Evolutionary conservation across 306 rosid genomes (phyloP), one percentile per base, ranked within the genome.

Genomic region (Amphicarpaea edgeworthii): DNA sequence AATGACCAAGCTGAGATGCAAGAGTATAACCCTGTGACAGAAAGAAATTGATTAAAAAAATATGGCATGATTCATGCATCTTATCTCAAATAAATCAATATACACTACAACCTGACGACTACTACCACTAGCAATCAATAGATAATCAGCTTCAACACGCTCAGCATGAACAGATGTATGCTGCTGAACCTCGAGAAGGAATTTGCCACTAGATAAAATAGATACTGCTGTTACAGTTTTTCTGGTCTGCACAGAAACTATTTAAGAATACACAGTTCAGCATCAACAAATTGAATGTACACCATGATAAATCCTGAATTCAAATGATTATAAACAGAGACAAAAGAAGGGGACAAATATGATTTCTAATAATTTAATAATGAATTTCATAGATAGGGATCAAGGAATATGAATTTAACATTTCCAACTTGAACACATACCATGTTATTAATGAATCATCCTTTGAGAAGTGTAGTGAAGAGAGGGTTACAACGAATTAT

Each of bases 1-100:
- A 90, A 88, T 94, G 98, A 53, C 96, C 97, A 76, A 94, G 97
- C 81, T 94, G 97, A 76, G 90, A 83, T 73, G 96, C 96, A 72
- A 94, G 94, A 82, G 84, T 73, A 57, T 90, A 88, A 73, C 98
- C 98, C 98, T 94, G 46, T 61, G 49, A 84, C 69, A 78, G 51
- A 81, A 73, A 79, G 26, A 81, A 70, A 70, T 68, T 81, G 32
- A 78, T 43, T 26, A 43, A 23, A 68, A 1, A 84, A 64, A 54
- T 37, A 40, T 30, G 59, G 66, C 75, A 17, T 4, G 40, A 46
- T 53, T 64, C 47, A 82, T 59, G 60, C 51, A 50, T 75, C 68
- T 62, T 9, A 78, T 59, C 43, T 57, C 42, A 85, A 87, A 69
- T 54, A 75, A 68, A 71, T 17, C 77, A 79, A 14, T 14, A 45